These are phyloP conservation scores for Boeremia exigua DNA, from an alignment of 2,329 filamentous ascomycete genomes.

Conservation along the genomic window DNA sequence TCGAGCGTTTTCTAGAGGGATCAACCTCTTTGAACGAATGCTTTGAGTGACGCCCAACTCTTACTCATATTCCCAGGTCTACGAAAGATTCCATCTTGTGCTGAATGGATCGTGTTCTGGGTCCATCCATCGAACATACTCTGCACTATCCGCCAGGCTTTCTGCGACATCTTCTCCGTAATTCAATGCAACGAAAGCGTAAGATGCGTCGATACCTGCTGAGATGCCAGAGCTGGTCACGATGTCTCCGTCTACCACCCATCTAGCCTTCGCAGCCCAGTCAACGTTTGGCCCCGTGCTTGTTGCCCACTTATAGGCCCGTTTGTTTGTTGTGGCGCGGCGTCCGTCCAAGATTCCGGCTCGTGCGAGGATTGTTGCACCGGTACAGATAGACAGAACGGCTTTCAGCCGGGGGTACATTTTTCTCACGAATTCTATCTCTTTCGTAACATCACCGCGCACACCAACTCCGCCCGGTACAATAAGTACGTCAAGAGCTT, in stretches of 20 bases:
- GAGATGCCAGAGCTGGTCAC: slow-evolving; percentile 70
- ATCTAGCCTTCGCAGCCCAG: slow-evolving; percentile 61
- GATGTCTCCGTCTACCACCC: slow-evolving; percentile 68
- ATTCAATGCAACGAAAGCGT: slow-evolving; percentile 60
- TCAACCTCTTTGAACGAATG: too few relatives aligned
- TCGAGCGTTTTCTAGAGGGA: too few relatives aligned
- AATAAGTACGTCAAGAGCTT: slow-evolving; percentile 62
- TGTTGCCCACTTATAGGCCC: slow-evolving; percentile 52
- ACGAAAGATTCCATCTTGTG: slow-evolving; percentile 28
- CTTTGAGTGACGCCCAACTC: background rate
- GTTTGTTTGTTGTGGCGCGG: slow-evolving; percentile 70
- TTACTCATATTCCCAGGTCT: background rate
- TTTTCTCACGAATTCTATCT: slow-evolving; percentile 56
- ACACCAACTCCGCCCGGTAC: slow-evolving; percentile 68
- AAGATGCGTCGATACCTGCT: slow-evolving; percentile 65
- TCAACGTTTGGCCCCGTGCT: slow-evolving; percentile 56
- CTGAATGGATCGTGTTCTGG: slow-evolving; percentile 62
- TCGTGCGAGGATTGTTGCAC: slow-evolving; percentile 61
- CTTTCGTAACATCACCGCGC: slow-evolving; percentile 34
- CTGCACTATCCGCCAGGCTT: slow-evolving; percentile 56
- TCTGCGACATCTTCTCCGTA: slow-evolving; percentile 61
- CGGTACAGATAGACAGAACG: slow-evolving; percentile 70
- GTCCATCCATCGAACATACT: slow-evolving; percentile 63
- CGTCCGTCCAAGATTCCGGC: slow-evolving; percentile 65
- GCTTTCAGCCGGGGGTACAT: slow-evolving; percentile 59